Evolutionary conservation across 768 basidiomycete genomes (phyloP).

Genomic region (Suillus paluster): DNA sequence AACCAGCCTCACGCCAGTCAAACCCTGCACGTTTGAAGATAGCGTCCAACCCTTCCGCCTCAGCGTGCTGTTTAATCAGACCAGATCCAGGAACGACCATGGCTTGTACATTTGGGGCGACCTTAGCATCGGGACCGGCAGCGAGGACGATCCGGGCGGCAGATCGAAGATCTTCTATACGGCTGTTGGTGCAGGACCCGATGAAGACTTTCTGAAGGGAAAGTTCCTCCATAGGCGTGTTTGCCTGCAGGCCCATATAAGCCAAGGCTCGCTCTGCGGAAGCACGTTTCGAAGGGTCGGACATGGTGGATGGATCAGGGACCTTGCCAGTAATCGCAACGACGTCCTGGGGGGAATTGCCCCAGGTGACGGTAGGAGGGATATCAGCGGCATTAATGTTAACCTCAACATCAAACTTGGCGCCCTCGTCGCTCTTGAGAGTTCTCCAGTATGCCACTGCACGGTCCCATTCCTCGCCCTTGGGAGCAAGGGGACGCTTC

Average conservation of each 20-base stretch:
- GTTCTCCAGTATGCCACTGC: slow-evolving; percentile 86
- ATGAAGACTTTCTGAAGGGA: slow-evolving; percentile 89
- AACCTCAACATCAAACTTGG: slow-evolving; percentile 83
- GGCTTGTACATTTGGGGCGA: slow-evolving; percentile 74
- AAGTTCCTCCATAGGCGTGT: slow-evolving; percentile 80
- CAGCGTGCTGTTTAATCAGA: slow-evolving; percentile 89
- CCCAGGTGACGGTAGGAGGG: slow-evolving; percentile 91
- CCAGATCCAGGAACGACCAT: slow-evolving; percentile 96
- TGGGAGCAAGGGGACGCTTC: slow-evolving; percentile 80
- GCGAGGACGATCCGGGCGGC: slow-evolving; percentile 82
- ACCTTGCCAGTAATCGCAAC: slow-evolving; percentile 81
- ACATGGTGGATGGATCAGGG: slow-evolving; percentile 72
- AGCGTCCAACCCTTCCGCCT: slow-evolving; percentile 84
- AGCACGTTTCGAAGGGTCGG: slow-evolving; percentile 65
- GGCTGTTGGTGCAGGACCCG: slow-evolving; percentile 93
- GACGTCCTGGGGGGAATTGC: slow-evolving; percentile 89
- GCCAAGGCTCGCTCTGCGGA: slow-evolving; percentile 76
- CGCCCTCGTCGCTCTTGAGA: slow-evolving; percentile 78
- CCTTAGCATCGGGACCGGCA: slow-evolving; percentile 72
- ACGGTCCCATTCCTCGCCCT: slow-evolving; percentile 83
- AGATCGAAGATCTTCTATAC: slow-evolving; percentile 90
- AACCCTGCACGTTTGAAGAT: slow-evolving; percentile 91
- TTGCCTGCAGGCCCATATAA: slow-evolving; percentile 87
- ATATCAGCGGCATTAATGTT: slow-evolving; percentile 84
- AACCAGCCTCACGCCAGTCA: slow-evolving; percentile 95